Percentiles rank a stretch among this genome's conserved stretches.
Conservation (phyloP, 106 monocot genomes). For the Agapanthus africanus region DNA sequence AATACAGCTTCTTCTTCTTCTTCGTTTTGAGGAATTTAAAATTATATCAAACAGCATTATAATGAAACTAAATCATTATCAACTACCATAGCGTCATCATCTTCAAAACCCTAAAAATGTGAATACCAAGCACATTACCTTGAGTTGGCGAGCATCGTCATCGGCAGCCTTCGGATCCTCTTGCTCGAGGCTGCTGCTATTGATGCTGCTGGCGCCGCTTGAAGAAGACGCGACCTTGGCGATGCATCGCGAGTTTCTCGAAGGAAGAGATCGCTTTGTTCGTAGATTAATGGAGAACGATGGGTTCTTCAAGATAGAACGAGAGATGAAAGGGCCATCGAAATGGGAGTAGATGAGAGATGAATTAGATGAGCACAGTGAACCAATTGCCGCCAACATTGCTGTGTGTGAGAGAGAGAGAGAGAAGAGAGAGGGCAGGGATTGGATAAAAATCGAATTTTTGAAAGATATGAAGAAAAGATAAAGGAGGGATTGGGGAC, state of each 20-base stretch:
- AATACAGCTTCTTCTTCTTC: too few relatives aligned
- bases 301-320: neutral
- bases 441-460: too few relatives aligned
- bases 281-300: conserved; percentile 1
- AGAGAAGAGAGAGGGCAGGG: neutral
- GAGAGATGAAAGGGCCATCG: neutral
- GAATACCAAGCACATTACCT: too few relatives aligned
- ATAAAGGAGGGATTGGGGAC: too few relatives aligned
- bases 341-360: conserved; percentile 8
- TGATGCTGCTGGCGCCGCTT: too few relatives aligned
- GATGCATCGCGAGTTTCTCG: neutral
- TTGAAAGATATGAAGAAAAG: too few relatives aligned
- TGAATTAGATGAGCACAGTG: neutral
- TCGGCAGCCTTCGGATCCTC: conserved; percentile 4
- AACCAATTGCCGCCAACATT: conserved; percentile 1
- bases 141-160: conserved; percentile 6
- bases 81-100: too few relatives aligned
- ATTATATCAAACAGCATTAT: too few relatives aligned
- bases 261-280: neutral
- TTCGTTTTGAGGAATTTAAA: too few relatives aligned
- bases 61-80: too few relatives aligned
- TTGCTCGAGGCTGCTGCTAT: conserved; percentile 2
- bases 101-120: too few relatives aligned
- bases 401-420: neutral
- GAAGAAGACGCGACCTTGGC: conserved; percentile 2